Conservation (phyloP, 495 filamentous ascomycete genomes). For the Pyrenula massariospora region DNA sequence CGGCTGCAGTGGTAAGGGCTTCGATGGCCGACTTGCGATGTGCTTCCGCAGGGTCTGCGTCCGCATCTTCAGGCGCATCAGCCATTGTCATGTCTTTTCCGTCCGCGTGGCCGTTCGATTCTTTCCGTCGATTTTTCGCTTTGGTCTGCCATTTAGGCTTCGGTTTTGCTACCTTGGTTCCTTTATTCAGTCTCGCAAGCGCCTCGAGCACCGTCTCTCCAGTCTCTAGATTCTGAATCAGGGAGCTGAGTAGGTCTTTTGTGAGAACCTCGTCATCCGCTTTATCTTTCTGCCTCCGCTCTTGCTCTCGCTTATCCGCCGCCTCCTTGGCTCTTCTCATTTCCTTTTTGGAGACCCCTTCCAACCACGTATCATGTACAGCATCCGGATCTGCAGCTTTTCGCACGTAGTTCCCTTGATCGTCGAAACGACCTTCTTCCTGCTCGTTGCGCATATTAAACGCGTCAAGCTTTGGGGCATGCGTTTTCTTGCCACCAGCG, state of each 20-base stretch:
- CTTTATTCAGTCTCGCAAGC: conserved; percentile 65
- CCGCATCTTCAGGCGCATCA: conserved; percentile 1
- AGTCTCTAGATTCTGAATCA: conserved; percentile 63
- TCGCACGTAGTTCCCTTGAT: conserved; percentile 80
- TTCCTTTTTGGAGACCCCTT: conserved; percentile 84
- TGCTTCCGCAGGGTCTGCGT: conserved; percentile 61
- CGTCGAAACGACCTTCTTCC: conserved; percentile 89
- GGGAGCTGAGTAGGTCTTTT: conserved; percentile 54
- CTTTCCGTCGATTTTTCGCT: conserved; percentile 43
- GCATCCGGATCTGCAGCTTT: conserved; percentile 83
- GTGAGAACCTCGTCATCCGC: conserved; percentile 65
- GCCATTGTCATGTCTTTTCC: conserved; percentile 54
- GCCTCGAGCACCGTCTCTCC: conserved; percentile 88
- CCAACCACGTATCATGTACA: conserved; percentile 83
- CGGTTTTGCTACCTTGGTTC: conserved; percentile 46
- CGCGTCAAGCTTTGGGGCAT: conserved; percentile 90
- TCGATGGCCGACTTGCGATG: conserved; percentile 63
- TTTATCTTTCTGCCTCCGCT: conserved; percentile 52
- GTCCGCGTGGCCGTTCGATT: conserved; percentile 39
- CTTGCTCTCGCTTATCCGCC: conserved; percentile 73
- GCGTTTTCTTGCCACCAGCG: conserved; percentile 78
- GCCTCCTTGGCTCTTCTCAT: conserved; percentile 81
- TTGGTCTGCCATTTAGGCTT: conserved; percentile 51
- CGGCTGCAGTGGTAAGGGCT: conserved; percentile 76
- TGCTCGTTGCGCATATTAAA: conserved; percentile 89